A percentile compares a stretch with the other conserved stretches of the same genome.
Evolutionary conservation across 495 filamentous ascomycete species (phyloP).

Genomic region (Talaromyces adpressus): DNA sequence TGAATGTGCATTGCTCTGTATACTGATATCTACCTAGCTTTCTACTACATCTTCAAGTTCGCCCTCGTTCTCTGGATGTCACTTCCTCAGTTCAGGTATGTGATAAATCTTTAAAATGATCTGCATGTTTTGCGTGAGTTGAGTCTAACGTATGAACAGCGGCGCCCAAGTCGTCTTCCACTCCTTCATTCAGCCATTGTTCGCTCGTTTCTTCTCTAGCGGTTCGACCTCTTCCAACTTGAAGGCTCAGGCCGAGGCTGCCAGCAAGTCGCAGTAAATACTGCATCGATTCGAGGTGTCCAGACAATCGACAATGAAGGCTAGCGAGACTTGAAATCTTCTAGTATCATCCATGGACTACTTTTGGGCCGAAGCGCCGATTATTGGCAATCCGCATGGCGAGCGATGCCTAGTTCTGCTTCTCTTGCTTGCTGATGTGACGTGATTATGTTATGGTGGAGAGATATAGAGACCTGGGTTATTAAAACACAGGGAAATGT

Average conservation of each 20-base stretch:
- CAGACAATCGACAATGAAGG: not conserved
- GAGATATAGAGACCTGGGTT: not conserved
- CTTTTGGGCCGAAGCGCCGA: not conserved
- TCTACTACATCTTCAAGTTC: conserved; percentile 99
- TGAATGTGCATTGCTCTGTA: not conserved
- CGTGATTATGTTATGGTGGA: conserved; percentile 1
- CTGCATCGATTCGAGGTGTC: not conserved
- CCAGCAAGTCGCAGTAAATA: conserved; percentile 44
- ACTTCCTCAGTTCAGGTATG: conserved; percentile 86
- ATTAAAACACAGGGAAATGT: not conserved
- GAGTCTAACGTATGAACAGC: conserved; percentile 42
- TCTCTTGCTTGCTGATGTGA: not conserved
- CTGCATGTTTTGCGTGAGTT: not conserved
- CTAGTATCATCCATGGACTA: not conserved
- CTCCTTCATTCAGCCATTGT: conserved; percentile 85
- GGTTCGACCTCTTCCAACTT: conserved; percentile 81
- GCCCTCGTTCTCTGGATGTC: conserved; percentile 93
- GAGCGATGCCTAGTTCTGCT: not conserved
- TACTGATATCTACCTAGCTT: conserved; percentile 43
- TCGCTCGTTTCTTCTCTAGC: conserved; percentile 79
- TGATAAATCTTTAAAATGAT: conserved; percentile 11
- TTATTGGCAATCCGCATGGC: not conserved
- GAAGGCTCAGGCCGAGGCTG: conserved; percentile 80
- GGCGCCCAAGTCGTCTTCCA: conserved; percentile 95
- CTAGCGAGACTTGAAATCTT: not conserved